Evolutionary conservation across 768 basidiomycete species (phyloP).

Genomic region (Vishniacozyma victoriae): DNA sequence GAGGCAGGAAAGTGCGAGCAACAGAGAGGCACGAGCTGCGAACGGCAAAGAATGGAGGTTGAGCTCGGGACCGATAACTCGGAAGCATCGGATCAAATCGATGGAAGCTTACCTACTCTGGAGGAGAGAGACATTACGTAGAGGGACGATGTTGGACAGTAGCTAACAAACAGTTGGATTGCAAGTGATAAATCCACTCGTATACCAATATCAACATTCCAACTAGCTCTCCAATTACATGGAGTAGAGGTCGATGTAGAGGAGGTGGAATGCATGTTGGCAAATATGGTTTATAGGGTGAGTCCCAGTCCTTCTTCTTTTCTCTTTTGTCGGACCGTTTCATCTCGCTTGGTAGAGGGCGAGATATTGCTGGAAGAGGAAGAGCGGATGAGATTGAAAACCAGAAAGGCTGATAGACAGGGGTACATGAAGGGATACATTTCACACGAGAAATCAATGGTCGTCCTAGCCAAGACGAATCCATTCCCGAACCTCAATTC

Average conservation of each 20-base stretch:
- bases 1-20: no score
- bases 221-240: conserved; percentile 64
- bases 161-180: conserved; percentile 62
- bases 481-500: conserved; percentile 64
- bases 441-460: conserved; percentile 89
- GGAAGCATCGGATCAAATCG: no score
- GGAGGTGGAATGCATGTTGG: conserved; percentile 88
- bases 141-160: no score
- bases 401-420: conserved; percentile 8
- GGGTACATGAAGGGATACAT: conserved; percentile 92
- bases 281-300: conserved; percentile 85
- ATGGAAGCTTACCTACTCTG: no score
- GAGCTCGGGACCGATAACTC: no score
- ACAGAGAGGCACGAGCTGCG: no score
- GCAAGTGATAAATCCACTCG: conserved; percentile 65
- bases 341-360: no score
- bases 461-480: conserved; percentile 73
- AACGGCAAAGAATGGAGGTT: no score
- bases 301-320: conserved; percentile 15
- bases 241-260: conserved; percentile 63
- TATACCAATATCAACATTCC: conserved; percentile 75
- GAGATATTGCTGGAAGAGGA: no score
- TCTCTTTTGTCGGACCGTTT: no score
- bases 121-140: no score
- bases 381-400: neutral